Evolutionary conservation across 371 early-diverging fungal genomes (phyloP), one percentile per base, ranked within the genome.

Genomic region (Coemansia sp.): DNA sequence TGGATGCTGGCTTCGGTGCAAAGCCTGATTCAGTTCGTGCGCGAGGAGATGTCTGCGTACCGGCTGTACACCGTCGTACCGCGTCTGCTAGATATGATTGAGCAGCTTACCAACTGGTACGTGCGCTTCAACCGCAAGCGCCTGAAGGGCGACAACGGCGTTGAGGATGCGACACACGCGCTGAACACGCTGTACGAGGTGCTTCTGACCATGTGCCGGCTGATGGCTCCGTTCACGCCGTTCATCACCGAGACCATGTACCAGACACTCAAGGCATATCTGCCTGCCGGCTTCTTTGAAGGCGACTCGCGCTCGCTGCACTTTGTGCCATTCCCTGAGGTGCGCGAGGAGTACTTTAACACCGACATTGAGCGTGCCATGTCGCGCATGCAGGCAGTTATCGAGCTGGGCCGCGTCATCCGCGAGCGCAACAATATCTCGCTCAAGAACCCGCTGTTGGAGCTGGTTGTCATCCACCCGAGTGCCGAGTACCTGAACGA

Each of bases 141-240:
- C 67, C 85, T 99, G 66, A 99, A 97, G 90, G 95, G 95, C 66
- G 96, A 98, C 70, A 86, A 89, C 73, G 94, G 96, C 65, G 73
- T 87, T 21, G 93, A 93, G 56, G 97, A 96, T 70, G 89, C 94
- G 39, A 82, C 84, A 44, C 82, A 84, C 61, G 92, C 98, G 21
- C 85, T 96, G 82, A 93, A 92, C 82, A 92, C 97, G 12, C 87
- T 99, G 65, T 94, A 91, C 72, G 94, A 98, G 82, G 94, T 99
- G 11, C 83, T 99, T 52, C 89, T 89, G 78, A 94, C 94, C 9
- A 82, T 99, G 78, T 89, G 92, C 78, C 89, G 89, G 61, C 86
- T 94, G 76, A 97, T 99, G 99, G 92, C 99, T 46, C 95, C 99
- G 26, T 99, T 99, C 87, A 95, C 99, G 26, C 99, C 99, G 15